These are phyloP conservation scores for Pouteria campechiana DNA, from an alignment of 179 eudicot genomes.

Conservation along the genomic window DNA sequence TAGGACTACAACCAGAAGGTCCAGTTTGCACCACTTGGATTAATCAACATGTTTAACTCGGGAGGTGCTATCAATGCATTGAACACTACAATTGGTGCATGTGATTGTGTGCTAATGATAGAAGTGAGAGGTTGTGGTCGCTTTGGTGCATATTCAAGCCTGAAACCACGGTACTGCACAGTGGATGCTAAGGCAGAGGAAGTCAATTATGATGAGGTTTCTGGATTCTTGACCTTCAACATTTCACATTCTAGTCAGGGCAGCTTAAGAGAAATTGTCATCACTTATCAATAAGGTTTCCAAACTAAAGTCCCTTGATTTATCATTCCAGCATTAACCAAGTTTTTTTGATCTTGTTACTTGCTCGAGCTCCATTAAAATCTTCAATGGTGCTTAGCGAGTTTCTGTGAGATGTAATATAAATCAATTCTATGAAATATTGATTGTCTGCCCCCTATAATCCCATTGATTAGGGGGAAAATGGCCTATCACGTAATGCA, in stretches of 20 bases:
- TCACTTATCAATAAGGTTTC: too few species aligned
- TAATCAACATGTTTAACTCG: conserved; percentile 62
- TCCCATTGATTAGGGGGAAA: too few species aligned
- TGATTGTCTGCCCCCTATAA: too few species aligned
- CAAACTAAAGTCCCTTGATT: too few species aligned
- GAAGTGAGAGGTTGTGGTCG: conserved; percentile 48
- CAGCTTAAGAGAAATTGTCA: conserved; percentile 15
- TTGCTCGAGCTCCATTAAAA: too few species aligned
- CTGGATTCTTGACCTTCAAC: conserved; percentile 32
- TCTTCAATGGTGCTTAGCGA: too few species aligned
- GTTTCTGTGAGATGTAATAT: too few species aligned
- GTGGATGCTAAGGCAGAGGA: conserved; percentile 23
- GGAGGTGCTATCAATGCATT: conserved; percentile 57
- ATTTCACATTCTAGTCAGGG: conserved; percentile 29
- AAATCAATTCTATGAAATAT: too few species aligned
- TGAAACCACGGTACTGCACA: conserved; percentile 27
- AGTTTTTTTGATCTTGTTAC: too few species aligned
- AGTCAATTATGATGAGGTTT: conserved; percentile 13
- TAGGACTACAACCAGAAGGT: conserved; percentile 31
- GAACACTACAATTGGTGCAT: conserved; percentile 4
- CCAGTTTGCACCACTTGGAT: conserved; percentile 55
- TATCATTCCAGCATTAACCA: too few species aligned
- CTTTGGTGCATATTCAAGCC: conserved; percentile 57
- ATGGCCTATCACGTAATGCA: too few species aligned
- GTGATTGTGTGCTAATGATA: conserved; percentile 18